These are phyloP conservation scores for Sclerotinia sclerotiorum DNA, from an alignment of 2,329 filamentous ascomycete species.

Conservation along the genomic window DNA sequence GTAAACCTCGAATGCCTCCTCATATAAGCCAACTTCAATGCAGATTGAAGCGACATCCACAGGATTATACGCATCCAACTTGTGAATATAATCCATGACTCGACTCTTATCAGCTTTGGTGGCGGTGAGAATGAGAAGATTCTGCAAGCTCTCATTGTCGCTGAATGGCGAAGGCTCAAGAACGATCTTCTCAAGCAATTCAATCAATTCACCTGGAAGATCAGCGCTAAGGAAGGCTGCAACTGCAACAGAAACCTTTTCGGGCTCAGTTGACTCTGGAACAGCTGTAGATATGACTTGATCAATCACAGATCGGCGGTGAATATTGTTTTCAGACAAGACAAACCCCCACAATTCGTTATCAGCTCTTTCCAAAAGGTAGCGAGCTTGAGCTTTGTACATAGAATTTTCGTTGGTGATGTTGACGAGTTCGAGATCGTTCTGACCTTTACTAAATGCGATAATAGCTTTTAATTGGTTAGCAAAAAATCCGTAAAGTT, in stretches of 20 bases:
- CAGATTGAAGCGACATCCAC: constrained; percentile 92
- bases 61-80: constrained; percentile 82
- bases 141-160: constrained; percentile 95
- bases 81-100: constrained; percentile 94
- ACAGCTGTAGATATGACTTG: constrained; percentile 96
- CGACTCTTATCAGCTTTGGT: constrained; percentile 94
- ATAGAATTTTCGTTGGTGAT: constrained; percentile 99
- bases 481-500: neutral
- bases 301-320: constrained; percentile 89
- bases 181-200: constrained; percentile 98
- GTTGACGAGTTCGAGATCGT: constrained; percentile 93
- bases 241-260: constrained; percentile 92
- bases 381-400: constrained; percentile 97
- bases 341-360: constrained; percentile 92
- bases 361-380: constrained; percentile 88
- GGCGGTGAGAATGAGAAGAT: constrained; percentile 92
- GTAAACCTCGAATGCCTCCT: constrained; percentile 97
- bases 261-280: constrained; percentile 85
- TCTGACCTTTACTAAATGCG: constrained; percentile 93
- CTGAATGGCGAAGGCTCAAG: constrained; percentile 99
- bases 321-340: constrained; percentile 91
- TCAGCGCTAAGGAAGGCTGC: constrained; percentile 90
- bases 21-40: constrained; percentile 90
- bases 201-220: constrained; percentile 89
- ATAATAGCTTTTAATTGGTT: constrained; percentile 49